phyloP scores from a whole-genome alignment of 1,139 yeast species.

The Geotrichum klebahnii region DNA sequence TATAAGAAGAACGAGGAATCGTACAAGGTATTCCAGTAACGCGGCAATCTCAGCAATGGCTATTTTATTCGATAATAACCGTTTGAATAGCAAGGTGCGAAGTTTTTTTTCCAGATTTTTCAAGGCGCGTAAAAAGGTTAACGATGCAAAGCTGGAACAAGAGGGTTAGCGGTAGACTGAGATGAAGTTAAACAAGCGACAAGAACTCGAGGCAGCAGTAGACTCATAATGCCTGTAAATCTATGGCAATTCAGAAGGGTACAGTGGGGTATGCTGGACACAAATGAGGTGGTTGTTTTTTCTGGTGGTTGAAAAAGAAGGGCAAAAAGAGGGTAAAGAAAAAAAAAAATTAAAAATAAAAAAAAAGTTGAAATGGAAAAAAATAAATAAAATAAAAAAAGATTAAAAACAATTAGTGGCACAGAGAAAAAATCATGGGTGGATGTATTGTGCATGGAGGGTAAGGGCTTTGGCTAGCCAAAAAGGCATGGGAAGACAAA shows the following conservation, averaged over 20 bases:
- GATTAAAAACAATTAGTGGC: neutral
- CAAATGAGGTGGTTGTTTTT: constrained; percentile 5
- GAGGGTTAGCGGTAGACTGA: neutral
- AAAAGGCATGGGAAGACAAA: neutral
- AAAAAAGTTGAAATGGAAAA: neutral
- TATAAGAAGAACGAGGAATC: too few relatives aligned
- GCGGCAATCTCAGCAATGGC: neutral
- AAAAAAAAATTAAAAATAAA: neutral
- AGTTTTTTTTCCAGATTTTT: neutral
- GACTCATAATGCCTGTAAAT: constrained; percentile 7
- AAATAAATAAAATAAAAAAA: neutral
- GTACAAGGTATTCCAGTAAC: too few relatives aligned
- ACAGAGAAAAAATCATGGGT: neutral
- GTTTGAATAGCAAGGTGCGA: neutral
- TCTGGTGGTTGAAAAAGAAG: constrained; percentile 9
- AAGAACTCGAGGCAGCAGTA: constrained; percentile 1
- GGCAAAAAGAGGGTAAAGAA: neutral
- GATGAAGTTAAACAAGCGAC: neutral
- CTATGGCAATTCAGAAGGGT: neutral
- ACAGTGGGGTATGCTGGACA: neutral
- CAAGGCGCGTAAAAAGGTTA: constrained; percentile 10
- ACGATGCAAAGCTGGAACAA: neutral
- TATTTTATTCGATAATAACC: neutral
- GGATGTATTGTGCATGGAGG: neutral
- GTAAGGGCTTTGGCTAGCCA: neutral